Evolutionary conservation across 2,329 filamentous ascomycete species (phyloP), one percentile per base, ranked within the genome.

Genomic region (Fusarium multiceps): DNA sequence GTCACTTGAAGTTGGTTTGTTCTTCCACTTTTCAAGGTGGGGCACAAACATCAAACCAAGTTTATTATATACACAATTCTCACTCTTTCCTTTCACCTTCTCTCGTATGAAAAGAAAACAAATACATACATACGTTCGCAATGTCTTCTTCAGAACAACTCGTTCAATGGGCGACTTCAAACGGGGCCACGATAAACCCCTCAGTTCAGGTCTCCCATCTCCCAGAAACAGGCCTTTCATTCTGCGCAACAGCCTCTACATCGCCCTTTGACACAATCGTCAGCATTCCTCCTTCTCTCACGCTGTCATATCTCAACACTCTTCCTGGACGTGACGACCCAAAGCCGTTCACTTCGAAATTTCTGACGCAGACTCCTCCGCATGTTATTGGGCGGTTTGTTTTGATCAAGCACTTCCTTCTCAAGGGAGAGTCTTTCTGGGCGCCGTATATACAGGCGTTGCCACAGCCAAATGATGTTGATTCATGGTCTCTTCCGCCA

Each of bases 351-450:
- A 84, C 87, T 0, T 50, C 69, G 0, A 74, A 75, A 2, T 88
- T 92, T 69, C 77, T 91, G 48, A 72, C 81, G 2, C 73, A 75
- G 7, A 78, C 84, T 3, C 85, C 86, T 2, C 84, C 88, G 0
- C 86, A 92, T 69, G 87, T 92, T 59, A 79, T 90, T 50, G 86
- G 88, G 11, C 86, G 90, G 6, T 91, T 93, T 78, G 90, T 92
- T 68, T 83, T 94, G 8, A 84, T 92, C 75, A 87, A 90, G 65
- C 88, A 94, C 76, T 89, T 88, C 74, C 81, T 93, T 32, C 78
- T 85, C 4, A 87, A 86, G 2, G 58, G 78, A 3, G 74, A 83
- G 3, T 92, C 91, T 1, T 88, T 87, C 70, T 94, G 92, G 92
- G 84, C 82, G 76, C 85, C 89, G 2, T 94, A 94, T 78, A 87